phyloP scores from a whole-genome alignment of 2,329 filamentous ascomycete genomes.

The Fusarium sp. region DNA sequence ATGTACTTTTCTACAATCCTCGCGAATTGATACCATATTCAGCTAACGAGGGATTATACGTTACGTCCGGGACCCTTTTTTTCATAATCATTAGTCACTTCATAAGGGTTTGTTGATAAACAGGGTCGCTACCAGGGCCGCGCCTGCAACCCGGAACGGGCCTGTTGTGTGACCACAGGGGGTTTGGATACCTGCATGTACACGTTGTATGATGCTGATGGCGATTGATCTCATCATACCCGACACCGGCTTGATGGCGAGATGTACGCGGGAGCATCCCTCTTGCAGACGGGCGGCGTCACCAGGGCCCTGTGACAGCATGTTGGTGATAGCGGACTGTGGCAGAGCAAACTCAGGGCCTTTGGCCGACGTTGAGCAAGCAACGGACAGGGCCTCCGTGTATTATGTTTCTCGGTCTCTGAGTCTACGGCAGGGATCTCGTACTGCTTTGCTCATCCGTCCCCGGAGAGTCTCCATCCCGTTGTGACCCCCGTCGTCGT shows the following conservation, averaged over 20 bases:
- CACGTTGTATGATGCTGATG: conserved; percentile 39
- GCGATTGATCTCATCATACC: conserved; percentile 36
- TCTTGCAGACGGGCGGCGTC: conserved; percentile 16
- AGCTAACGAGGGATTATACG: conserved; percentile 11
- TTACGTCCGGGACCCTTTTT: conserved; percentile 8
- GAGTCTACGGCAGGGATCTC: conserved; percentile 39
- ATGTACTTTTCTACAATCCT: conserved; percentile 3
- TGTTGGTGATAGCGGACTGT: conserved; percentile 40
- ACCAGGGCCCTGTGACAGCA: conserved; percentile 33
- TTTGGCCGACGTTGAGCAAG: conserved; percentile 44
- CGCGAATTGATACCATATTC: conserved; percentile 40
- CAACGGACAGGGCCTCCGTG: conserved; percentile 47
- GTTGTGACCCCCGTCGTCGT: conserved; percentile 44
- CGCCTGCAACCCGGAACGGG: conserved; percentile 33
- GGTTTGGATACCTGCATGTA: conserved; percentile 30
- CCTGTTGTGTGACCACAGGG: conserved; percentile 39
- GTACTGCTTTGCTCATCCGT: conserved; percentile 41
- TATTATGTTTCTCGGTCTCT: conserved; percentile 44
- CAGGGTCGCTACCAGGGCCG: conserved; percentile 39
- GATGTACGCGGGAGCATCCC: conserved; percentile 39
- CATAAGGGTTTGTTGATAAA: conserved; percentile 37
- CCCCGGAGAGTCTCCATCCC: conserved; percentile 42
- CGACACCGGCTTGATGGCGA: conserved; percentile 42
- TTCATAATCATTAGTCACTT: conserved; percentile 11
- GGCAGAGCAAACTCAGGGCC: conserved; percentile 42